A percentile compares a stretch with the other conserved stretches of the same genome.
phyloP scores from a whole-genome alignment of 805 yeast genomes.

The Starmera amethionina region DNA sequence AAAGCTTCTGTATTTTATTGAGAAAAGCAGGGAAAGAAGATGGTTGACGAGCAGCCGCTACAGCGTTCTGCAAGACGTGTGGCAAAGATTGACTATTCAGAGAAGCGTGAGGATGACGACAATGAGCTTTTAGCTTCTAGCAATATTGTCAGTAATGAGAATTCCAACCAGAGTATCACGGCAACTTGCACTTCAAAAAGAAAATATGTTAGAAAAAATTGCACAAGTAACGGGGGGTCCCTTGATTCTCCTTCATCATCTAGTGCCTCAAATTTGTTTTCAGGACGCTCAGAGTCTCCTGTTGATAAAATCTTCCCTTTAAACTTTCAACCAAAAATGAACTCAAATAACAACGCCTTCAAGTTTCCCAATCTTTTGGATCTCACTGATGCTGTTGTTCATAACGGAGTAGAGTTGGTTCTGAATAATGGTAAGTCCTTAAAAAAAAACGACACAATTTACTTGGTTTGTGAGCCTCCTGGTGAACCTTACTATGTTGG shows the following conservation, averaged over 20 bases:
- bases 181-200: background rate
- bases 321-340: conserved; percentile 15
- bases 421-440: conserved; percentile 14
- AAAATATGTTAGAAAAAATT: background rate
- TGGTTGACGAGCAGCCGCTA: conserved; percentile 5
- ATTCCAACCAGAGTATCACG: background rate
- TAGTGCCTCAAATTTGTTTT: too few relatives aligned
- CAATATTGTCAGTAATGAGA: background rate
- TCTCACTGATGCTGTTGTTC: conserved; percentile 27
- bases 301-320: conserved; percentile 8
- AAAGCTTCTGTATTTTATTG: background rate
- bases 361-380: conserved; percentile 27
- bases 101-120: conserved; percentile 10
- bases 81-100: conserved; percentile 17
- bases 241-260: background rate
- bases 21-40: background rate
- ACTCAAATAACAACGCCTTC: background rate
- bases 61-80: conserved; percentile 3
- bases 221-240: background rate
- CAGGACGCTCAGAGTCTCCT: background rate
- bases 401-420: conserved; percentile 11
- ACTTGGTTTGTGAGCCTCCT: conserved; percentile 84
- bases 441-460: conserved; percentile 47
- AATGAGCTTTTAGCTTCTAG: background rate
- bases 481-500: conserved; percentile 93